A percentile compares a stretch with the other conserved stretches of the same genome.
phyloP scores from a whole-genome alignment of 306 rosid species.

The Glycine soja region DNA sequence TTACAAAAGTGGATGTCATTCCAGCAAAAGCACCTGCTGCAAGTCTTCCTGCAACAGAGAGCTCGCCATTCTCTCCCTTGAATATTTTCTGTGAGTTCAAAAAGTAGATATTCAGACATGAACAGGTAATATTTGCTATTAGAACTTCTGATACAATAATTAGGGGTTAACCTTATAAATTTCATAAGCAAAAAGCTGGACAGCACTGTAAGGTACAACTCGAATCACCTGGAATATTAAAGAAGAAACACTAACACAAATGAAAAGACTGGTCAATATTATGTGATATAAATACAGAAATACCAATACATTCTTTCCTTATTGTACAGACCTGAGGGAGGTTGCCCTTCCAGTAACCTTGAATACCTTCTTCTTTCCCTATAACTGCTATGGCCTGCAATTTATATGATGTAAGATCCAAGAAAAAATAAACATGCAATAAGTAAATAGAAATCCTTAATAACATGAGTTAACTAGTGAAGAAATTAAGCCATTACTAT shows the following conservation, averaged over 20 bases:
- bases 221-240: slow-evolving; percentile 79
- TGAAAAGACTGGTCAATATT: slow-evolving; percentile 42
- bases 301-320: slow-evolving; percentile 8
- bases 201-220: slow-evolving; percentile 91
- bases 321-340: slow-evolving; percentile 82
- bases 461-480: slow-evolving; percentile 20
- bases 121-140: slow-evolving; percentile 8
- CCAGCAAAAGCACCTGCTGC: slow-evolving; percentile 99
- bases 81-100: slow-evolving; percentile 70
- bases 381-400: slow-evolving; percentile 82
- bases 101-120: slow-evolving; percentile 37
- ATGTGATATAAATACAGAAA: slow-evolving; percentile 37
- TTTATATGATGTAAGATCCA: slow-evolving; percentile 41
- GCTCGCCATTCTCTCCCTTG: slow-evolving; percentile 71
- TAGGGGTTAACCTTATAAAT: slow-evolving; percentile 68
- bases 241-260: slow-evolving; percentile 44
- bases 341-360: slow-evolving; percentile 95
- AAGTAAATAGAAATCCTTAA: slow-evolving; percentile 22
- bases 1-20: slow-evolving; percentile 95
- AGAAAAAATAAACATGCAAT: slow-evolving; percentile 20
- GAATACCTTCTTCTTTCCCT: slow-evolving; percentile 89
- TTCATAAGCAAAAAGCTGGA: slow-evolving; percentile 94
- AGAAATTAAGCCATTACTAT: slow-evolving; percentile 17
- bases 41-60: slow-evolving; percentile 88
- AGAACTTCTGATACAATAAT: slow-evolving; percentile 41